Base-by-base conservation (phyloP, 2,329 filamentous ascomycete species). In the Hirsutella rhossiliensis region DNA sequence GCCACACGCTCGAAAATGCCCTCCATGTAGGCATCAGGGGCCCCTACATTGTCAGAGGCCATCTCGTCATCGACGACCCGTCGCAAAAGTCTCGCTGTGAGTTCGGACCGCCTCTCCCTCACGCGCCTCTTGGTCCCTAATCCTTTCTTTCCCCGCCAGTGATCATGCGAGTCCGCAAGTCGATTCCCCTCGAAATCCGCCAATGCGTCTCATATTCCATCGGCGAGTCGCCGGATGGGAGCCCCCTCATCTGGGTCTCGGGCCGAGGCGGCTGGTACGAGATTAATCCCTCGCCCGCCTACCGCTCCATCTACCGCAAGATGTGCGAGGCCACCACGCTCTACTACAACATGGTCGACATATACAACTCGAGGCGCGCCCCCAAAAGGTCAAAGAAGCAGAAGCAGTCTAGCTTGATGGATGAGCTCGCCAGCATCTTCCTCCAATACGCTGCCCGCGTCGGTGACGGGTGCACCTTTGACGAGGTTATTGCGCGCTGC, bases 261-360 rank as follows among this genome's bases (percentile, higher is more conserved):
- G 60, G 59, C 31, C 55, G 67, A 43, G 73, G 78, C 12, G 82
- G 81, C 38, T 87, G 82, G 80, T 86, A 78, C 56, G 75, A 81
- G 54, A 71, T 87, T 37, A 66, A 66, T 29, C 81, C 84, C 1
- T 65, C 73, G n/a, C 55, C 65, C 11, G 58, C 62, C 3, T 88
- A 85, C 57, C 62, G 64, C 42, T 52, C 61, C 6, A 75, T 76
- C 27, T 80, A 75, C 58, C 61, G 71, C 28, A 66, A 71, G 40
- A 83, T 84, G 69, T 68, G 73, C 42, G 71, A 83, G 56, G 80
- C 77, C 2, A 73, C 84, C 12, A 67, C 70, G 9, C 62, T 85
- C 18, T 75, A 86, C 51, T 84, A 84, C 56, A 72, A 70, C 43
- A 57, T 84, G 3, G 64, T 76, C 36, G 75, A 78, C 43, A 67